Evolutionary conservation across 352 stramenopile genomes (phyloP).

Genomic region (Thalassiosira allenii): DNA sequence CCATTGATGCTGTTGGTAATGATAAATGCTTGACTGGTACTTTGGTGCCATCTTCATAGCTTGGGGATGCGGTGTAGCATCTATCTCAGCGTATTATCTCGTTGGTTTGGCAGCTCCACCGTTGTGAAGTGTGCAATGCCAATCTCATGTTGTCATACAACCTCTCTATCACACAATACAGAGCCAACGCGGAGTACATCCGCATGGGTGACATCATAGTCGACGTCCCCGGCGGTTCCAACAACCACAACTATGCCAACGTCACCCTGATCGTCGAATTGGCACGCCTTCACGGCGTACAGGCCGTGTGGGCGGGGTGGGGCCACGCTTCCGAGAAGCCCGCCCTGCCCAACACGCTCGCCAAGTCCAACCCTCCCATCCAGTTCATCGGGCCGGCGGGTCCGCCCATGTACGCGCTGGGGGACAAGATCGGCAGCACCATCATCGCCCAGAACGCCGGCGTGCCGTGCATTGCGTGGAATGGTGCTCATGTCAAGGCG

Average conservation of each 20-base stretch:
- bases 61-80: too few species aligned
- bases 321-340: constrained; percentile 95
- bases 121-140: too few species aligned
- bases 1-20: too few species aligned
- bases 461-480: constrained; percentile 99
- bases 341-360: constrained; percentile 93
- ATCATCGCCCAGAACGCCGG: constrained; percentile 99
- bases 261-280: constrained; percentile 98
- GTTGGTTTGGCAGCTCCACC: too few species aligned
- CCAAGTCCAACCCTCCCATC: constrained; percentile 91
- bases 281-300: constrained; percentile 94
- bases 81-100: too few species aligned
- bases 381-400: constrained; percentile 98
- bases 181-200: constrained; percentile 99
- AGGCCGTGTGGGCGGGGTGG: constrained; percentile 97
- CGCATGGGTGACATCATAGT: constrained; percentile 99
- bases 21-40: too few species aligned
- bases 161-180: constrained; percentile 45
- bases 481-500: constrained; percentile 94
- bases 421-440: constrained; percentile 99
- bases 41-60: too few species aligned
- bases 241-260: constrained; percentile 99
- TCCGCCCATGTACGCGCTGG: constrained; percentile 98
- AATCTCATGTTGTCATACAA: too few species aligned
- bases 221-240: constrained; percentile 98